Conservation (phyloP, 306 rosid species). For the Medicago arabica region DNA sequence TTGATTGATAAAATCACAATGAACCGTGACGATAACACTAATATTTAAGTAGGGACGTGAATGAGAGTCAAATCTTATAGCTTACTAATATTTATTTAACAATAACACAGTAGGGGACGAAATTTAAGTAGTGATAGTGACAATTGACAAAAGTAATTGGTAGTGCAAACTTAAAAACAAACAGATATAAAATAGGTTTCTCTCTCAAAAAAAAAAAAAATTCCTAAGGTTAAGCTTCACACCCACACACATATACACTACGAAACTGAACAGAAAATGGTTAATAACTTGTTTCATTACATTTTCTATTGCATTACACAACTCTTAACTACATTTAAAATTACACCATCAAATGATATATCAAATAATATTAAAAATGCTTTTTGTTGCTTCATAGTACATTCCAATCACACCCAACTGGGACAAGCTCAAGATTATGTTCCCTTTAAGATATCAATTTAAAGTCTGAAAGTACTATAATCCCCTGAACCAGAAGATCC, state of each 20-base stretch:
- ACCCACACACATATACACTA: slow-evolving; percentile 43
- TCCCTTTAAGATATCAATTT: slow-evolving; percentile 41
- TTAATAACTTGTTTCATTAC: slow-evolving; percentile 45
- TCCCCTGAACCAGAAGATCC: slow-evolving; percentile 87
- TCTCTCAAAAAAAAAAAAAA: no score
- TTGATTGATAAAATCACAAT: no score
- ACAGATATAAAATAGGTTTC: not conserved
- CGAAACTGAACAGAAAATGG: slow-evolving; percentile 44
- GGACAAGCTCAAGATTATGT: slow-evolving; percentile 42
- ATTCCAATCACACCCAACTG: slow-evolving; percentile 44
- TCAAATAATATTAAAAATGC: slow-evolving; percentile 22
- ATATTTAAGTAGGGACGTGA: not conserved
- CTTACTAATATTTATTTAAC: not conserved
- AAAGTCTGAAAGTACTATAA: slow-evolving; percentile 84
- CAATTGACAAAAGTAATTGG: not conserved
- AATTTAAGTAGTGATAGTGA: not conserved
- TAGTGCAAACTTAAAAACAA: slow-evolving; percentile 8
- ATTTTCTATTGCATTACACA: slow-evolving; percentile 47
- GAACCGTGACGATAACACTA: not conserved
- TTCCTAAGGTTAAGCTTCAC: slow-evolving; percentile 19
- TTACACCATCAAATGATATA: slow-evolving; percentile 39
- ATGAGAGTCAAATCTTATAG: not conserved
- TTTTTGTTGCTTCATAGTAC: slow-evolving; percentile 49
- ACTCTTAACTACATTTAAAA: slow-evolving; percentile 46
- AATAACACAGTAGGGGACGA: not conserved